Evolutionary conservation across 371 early-diverging fungal genomes (phyloP), one percentile per base, ranked within the genome.

Genomic region (Funneliformis caledonium): DNA sequence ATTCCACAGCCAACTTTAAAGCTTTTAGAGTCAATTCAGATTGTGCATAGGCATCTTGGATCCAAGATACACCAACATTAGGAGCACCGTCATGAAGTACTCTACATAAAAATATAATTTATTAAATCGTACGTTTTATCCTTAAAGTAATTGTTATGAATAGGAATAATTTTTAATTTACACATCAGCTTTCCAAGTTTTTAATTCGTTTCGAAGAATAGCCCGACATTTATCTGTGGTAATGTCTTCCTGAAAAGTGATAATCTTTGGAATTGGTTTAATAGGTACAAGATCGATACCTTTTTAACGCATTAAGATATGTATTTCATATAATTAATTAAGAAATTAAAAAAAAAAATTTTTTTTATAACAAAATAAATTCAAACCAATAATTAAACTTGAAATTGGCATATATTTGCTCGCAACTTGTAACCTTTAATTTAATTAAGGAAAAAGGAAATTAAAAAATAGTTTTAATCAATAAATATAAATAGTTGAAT

Each of bases 41-140:
- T 88, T 99, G 99, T 47, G 95, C 91, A 91, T 94, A 99, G 45
- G 99, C 98, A 90, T 99, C 99, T 80, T 98, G 98, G 42, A 94
- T 87, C 99, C 99, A 99, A 68, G 97, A 94, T 60, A 94, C 88
- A 87, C 99, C 99, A 67, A 99, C 99, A 83, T 99, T 99, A 62
- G 99, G 99, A 47, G 99, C 99, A 91, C 99, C 99, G 85, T 99
- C 99, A 91, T 99, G 99, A 78, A 99, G 94, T 45, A 99, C 94
- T 62, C 93, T 94, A 82, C 48, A 45, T 70, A 67, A 33, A 65
- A 65, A 65, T 33, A 43, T 16, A 6, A 31, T 72, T 22, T 2
- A 75, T 26, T 64, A 78, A 37, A 50, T 45, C 48, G 26, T 42
- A 26, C 26, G 26, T 0, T 26, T 26, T 26, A 26, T 59, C 43